phyloP scores from a whole-genome alignment of 2,329 filamentous ascomycete species.

The Microdochium paspali region DNA sequence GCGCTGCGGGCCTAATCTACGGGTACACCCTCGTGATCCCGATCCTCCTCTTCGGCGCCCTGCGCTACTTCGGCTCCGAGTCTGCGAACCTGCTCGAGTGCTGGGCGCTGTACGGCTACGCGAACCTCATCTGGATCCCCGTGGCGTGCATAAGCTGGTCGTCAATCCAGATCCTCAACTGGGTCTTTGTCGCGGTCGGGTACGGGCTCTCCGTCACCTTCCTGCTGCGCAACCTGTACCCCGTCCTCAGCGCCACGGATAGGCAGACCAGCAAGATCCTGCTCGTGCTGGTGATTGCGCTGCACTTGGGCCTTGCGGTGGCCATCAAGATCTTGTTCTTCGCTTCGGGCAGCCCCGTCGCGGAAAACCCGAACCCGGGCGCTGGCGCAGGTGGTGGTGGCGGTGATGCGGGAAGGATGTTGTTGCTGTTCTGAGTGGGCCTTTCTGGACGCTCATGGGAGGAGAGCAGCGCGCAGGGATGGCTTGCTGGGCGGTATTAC shows the following conservation, averaged over 20 bases:
- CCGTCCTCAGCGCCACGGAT: conserved; percentile 87
- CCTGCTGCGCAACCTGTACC: conserved; percentile 77
- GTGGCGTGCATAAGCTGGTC: conserved; percentile 90
- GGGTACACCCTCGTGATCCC: conserved; percentile 89
- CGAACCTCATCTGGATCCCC: conserved; percentile 94
- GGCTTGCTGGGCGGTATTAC: too few species aligned
- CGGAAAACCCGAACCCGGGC: conserved; percentile 10
- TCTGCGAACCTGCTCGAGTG: conserved; percentile 90
- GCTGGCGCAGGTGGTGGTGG: conserved; percentile 6
- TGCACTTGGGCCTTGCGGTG: conserved; percentile 84
- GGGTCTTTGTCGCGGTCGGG: conserved; percentile 81
- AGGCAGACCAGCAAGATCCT: conserved; percentile 83
- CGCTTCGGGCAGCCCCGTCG: conserved; percentile 61
- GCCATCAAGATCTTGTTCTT: conserved; percentile 98
- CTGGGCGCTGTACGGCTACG: conserved; percentile 91
- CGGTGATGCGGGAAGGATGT: conserved; percentile 6
- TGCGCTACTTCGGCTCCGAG: conserved; percentile 94
- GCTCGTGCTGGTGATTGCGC: conserved; percentile 69
- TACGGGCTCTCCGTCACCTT: conserved; percentile 78
- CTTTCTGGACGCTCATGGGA: too few species aligned
- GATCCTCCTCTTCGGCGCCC: conserved; percentile 71
- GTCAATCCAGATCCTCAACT: conserved; percentile 78
- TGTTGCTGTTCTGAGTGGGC: conserved; percentile 7
- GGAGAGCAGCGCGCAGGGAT: too few species aligned
- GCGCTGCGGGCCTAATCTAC: conserved; percentile 86